Conservation (phyloP, 768 basidiomycete genomes). For the Mycena polygramma region DNA sequence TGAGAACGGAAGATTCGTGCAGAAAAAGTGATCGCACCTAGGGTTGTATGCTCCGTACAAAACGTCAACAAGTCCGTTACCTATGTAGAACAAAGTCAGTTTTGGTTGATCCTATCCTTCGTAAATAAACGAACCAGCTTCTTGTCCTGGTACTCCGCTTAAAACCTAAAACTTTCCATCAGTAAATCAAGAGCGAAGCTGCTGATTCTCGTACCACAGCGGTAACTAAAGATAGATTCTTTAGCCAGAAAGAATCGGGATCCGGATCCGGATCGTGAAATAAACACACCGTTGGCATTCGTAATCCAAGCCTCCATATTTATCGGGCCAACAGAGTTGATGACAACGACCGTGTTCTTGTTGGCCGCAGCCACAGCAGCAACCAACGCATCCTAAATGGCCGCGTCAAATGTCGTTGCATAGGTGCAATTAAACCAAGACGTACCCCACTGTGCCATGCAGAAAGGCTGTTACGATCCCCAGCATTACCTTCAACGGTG, state of each 20-base stretch:
- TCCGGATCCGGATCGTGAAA: background rate
- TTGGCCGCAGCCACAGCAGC: slow-evolving; percentile 66
- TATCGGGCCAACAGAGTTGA: slow-evolving; percentile 75
- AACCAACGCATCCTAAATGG: slow-evolving; percentile 58
- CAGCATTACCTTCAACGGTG: slow-evolving; percentile 64
- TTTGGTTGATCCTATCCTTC: background rate
- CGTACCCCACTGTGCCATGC: slow-evolving; percentile 65
- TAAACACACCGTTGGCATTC: slow-evolving; percentile 62
- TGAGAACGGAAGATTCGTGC: background rate
- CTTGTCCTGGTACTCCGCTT: slow-evolving; percentile 72
- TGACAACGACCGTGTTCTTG: slow-evolving; percentile 73
- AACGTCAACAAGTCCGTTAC: slow-evolving; percentile 70
- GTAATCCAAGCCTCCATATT: slow-evolving; percentile 70
- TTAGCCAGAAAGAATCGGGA: background rate
- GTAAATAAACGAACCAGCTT: slow-evolving; percentile 58
- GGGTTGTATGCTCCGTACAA: slow-evolving; percentile 74
- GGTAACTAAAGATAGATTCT: slow-evolving; percentile 43
- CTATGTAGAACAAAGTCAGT: slow-evolving; percentile 47
- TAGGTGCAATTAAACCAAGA: background rate
- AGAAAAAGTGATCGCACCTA: slow-evolving; percentile 49
- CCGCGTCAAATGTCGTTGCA: background rate
- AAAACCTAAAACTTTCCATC: slow-evolving; percentile 52
- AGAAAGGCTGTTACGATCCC: slow-evolving; percentile 65
- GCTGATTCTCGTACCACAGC: slow-evolving; percentile 47
- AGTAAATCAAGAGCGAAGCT: background rate